Conservation (phyloP, 116 monocot genomes). For the Phalaenopsis hybrid region DNA sequence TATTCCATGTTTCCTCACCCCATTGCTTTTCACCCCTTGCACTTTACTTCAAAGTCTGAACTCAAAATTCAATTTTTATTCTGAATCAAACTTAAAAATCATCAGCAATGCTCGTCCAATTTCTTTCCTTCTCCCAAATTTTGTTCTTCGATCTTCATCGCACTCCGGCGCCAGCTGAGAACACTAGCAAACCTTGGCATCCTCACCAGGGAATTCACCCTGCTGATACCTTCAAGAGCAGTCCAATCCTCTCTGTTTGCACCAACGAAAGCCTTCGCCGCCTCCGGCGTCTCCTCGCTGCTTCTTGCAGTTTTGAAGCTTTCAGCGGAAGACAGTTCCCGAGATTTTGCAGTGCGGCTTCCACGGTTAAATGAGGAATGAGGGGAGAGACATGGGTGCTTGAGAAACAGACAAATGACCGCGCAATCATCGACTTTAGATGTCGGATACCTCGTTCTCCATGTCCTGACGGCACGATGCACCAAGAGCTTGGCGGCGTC, state of each 20-base stretch:
- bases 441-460: constrained; percentile 44
- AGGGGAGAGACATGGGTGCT: constrained; percentile 2
- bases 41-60: not conserved
- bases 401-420: constrained; percentile 56
- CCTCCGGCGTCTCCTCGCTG: constrained; percentile 14
- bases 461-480: constrained; percentile 45
- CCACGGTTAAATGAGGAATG: not conserved
- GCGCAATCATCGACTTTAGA: constrained; percentile 79
- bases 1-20: not conserved
- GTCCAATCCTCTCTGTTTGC: constrained; percentile 27
- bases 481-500: constrained; percentile 52
- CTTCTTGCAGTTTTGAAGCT: constrained; percentile 46
- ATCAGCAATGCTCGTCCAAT: not conserved
- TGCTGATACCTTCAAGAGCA: constrained; percentile 46
- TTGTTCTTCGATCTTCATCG: constrained; percentile 18
- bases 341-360: not conserved
- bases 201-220: constrained; percentile 44
- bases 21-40: not conserved
- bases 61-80: no score
- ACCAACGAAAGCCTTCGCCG: not conserved
- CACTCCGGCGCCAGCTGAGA: constrained; percentile 38
- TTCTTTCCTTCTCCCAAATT: not conserved
- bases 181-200: constrained; percentile 23
- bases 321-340: constrained; percentile 16
- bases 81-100: not conserved